Percentiles rank a stretch among this genome's conserved stretches.
Evolutionary conservation across 345 rosid species (phyloP).

Genomic region (Erucastrum elatum): DNA sequence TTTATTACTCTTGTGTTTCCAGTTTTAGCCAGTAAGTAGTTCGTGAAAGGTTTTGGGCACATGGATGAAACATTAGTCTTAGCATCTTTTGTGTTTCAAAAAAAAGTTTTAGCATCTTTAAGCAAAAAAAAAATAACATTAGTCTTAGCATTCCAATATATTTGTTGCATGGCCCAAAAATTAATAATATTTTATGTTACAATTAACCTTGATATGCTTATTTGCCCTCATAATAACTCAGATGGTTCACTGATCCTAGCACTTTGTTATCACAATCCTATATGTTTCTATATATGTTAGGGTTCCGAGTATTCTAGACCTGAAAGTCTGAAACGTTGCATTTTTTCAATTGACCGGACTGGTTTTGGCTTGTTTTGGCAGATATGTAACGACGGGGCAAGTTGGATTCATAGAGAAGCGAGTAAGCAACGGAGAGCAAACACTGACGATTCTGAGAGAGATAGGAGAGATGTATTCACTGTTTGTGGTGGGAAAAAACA

Average conservation of each 20-base stretch:
- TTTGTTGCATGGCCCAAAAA: background rate
- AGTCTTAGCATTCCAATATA: background rate
- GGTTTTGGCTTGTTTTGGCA: constrained; percentile 23
- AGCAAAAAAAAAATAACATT: no score
- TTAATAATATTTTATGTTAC: no score
- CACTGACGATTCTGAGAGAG: constrained; percentile 50
- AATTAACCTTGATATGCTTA: no score
- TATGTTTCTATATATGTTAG: background rate
- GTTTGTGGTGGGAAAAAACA: constrained; percentile 66
- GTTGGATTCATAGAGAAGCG: constrained; percentile 57
- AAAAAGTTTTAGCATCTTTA: no score
- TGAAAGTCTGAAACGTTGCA: background rate
- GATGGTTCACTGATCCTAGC: background rate
- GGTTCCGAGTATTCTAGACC: background rate
- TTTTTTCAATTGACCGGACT: background rate
- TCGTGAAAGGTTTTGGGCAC: no score
- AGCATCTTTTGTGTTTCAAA: no score
- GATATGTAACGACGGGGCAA: constrained; percentile 61
- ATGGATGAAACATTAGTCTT: no score
- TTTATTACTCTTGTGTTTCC: background rate
- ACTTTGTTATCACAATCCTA: no score
- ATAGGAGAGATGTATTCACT: constrained; percentile 57
- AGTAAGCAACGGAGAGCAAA: constrained; percentile 49
- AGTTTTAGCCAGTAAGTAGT: no score
- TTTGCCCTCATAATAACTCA: background rate